Percentiles rank a stretch among this genome's conserved stretches.
phyloP scores from a whole-genome alignment of 306 rosid genomes.

The Acacia crassicarpa region DNA sequence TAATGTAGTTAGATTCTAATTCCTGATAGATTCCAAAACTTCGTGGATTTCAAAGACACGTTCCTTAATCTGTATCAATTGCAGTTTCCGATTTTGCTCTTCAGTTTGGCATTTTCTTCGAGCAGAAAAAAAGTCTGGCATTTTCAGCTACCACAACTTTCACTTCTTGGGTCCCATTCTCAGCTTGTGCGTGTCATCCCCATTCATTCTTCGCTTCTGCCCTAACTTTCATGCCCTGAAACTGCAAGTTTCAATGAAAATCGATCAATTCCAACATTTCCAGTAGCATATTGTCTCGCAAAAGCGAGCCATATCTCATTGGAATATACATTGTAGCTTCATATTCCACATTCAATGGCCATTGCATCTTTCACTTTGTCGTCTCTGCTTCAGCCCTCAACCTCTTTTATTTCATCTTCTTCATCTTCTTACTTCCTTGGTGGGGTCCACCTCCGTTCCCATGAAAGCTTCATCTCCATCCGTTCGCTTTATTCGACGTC shows the following conservation, averaged over 20 bases:
- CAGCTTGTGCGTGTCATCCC: not conserved
- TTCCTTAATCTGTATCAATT: not conserved
- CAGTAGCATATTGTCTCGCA: not conserved
- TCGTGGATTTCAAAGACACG: not conserved
- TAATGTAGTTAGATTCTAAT: too few species aligned
- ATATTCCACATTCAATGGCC: constrained; percentile 53
- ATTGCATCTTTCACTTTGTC: constrained; percentile 55
- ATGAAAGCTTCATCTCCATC: constrained; percentile 46
- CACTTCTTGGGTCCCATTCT: not conserved
- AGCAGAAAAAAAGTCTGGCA: too few species aligned
- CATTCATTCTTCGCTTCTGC: not conserved
- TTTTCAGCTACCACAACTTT: not conserved
- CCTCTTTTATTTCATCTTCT: constrained; percentile 23
- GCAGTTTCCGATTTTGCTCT: too few species aligned
- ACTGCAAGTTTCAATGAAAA: not conserved
- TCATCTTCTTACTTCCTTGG: constrained; percentile 40
- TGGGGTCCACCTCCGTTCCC: constrained; percentile 49
- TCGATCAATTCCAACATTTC: not conserved
- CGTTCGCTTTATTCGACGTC: constrained; percentile 35
- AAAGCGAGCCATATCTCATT: not conserved
- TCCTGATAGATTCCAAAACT: not conserved
- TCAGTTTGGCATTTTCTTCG: not conserved
- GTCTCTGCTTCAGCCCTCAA: constrained; percentile 42
- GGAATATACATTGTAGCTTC: not conserved
- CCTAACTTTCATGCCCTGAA: not conserved